Conservation (phyloP, 148 eudicot species). For the Pharnaceum exiguum region DNA sequence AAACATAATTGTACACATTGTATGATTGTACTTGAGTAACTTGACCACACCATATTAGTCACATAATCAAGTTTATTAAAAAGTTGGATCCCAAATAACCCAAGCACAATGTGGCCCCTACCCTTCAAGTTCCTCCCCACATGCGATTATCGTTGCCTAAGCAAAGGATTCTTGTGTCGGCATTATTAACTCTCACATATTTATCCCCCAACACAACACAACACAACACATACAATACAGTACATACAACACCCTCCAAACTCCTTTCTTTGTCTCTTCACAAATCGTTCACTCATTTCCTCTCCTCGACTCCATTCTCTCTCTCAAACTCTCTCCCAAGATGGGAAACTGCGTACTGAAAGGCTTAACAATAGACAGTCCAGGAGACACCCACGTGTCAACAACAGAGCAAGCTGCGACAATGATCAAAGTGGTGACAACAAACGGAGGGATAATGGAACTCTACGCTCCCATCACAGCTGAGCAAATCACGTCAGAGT, state of each 20-base stretch:
- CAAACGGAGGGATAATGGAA: conserved; percentile 52
- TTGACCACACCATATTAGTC: too few relatives aligned
- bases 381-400: background rate
- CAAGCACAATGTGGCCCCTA: conserved; percentile 15
- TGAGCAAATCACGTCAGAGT: conserved; percentile 42
- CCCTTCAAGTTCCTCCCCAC: conserved; percentile 1
- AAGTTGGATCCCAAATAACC: conserved; percentile 6
- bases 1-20: background rate
- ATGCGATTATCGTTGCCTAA: conserved; percentile 13
- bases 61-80: background rate
- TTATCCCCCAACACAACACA: background rate
- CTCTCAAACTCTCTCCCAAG: background rate
- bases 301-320: too few relatives aligned
- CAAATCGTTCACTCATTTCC: background rate
- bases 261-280: background rate
- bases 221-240: background rate
- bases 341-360: conserved; percentile 28
- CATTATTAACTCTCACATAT: conserved; percentile 2
- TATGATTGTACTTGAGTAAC: conserved; percentile 9
- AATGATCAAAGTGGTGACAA: conserved; percentile 44
- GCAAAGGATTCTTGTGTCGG: conserved; percentile 31
- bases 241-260: background rate
- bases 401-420: background rate
- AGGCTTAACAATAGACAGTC: background rate
- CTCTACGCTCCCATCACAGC: conserved; percentile 51